These are phyloP conservation scores for Suhomyces coccinellae DNA, from an alignment of 1,139 yeast species.

Conservation along the genomic window DNA sequence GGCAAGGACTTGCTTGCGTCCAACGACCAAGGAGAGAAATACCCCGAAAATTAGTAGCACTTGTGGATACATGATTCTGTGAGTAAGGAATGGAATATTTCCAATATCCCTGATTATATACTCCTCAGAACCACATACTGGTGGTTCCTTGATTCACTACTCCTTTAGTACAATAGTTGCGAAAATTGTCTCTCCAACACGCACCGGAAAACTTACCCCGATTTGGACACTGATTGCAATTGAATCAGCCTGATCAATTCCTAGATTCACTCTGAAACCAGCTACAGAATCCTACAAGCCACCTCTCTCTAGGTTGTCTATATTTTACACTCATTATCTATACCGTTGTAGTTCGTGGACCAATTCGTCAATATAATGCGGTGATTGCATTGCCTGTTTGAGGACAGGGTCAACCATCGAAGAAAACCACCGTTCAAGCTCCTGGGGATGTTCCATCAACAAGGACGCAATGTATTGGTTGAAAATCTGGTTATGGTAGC, in stretches of 20 bases:
- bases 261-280: no score
- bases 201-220: constrained; percentile 8
- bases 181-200: constrained; percentile 7
- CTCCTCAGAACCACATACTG: no score
- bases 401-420: constrained; percentile 13
- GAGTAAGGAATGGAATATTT: background rate
- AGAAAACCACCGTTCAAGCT: constrained; percentile 21
- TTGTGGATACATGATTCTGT: background rate
- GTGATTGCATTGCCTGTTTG: background rate
- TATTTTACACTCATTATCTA: background rate
- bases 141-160: constrained; percentile 1
- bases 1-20: background rate
- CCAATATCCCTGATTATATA: background rate
- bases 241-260: no score
- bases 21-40: background rate
- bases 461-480: constrained; percentile 26
- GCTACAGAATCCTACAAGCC: no score
- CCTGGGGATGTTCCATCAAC: constrained; percentile 11
- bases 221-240: background rate
- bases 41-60: background rate
- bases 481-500: constrained; percentile 21
- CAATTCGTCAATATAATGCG: background rate
- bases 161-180: constrained; percentile 8
- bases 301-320: no score
- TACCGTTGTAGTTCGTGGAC: background rate